phyloP scores from a whole-genome alignment of 495 filamentous ascomycete genomes.

The Neurospora tetrasperma region DNA sequence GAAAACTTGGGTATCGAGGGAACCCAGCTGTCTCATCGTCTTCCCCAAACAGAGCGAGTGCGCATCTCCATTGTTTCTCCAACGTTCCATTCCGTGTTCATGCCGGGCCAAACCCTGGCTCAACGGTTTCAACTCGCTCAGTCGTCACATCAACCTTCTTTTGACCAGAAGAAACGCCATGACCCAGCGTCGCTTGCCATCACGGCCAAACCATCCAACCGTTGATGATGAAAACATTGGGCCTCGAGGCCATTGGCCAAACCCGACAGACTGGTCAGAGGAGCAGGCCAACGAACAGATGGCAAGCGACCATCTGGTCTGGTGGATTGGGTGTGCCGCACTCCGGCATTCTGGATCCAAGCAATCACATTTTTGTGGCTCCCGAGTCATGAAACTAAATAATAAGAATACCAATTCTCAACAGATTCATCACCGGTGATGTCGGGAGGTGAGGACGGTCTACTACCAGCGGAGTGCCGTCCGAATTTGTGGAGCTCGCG shows the following conservation, averaged over 20 bases:
- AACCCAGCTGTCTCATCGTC: neutral
- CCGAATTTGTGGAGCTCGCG: neutral
- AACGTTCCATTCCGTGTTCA: neutral
- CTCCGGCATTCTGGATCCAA: neutral
- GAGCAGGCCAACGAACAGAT: neutral
- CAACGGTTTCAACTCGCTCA: neutral
- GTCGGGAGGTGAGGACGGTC: neutral
- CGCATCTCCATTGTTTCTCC: neutral
- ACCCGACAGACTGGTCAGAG: conserved; percentile 1
- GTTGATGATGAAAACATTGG: neutral
- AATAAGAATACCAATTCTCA: neutral
- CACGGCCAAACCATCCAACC: neutral
- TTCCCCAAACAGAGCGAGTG: neutral
- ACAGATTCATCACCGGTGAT: neutral
- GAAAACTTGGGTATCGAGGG: neutral
- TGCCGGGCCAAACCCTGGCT: conserved; percentile 3
- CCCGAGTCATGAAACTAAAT: conserved; percentile 10
- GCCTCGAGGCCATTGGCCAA: neutral
- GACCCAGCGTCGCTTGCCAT: neutral
- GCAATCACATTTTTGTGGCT: neutral
- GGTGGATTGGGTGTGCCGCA: neutral
- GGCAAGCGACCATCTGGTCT: neutral
- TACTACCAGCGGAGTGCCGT: neutral
- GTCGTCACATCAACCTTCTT: neutral
- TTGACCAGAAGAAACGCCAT: neutral